Base-by-base conservation (phyloP, 352 stramenopile genomes). In the Pythium apleroticum region DNA sequence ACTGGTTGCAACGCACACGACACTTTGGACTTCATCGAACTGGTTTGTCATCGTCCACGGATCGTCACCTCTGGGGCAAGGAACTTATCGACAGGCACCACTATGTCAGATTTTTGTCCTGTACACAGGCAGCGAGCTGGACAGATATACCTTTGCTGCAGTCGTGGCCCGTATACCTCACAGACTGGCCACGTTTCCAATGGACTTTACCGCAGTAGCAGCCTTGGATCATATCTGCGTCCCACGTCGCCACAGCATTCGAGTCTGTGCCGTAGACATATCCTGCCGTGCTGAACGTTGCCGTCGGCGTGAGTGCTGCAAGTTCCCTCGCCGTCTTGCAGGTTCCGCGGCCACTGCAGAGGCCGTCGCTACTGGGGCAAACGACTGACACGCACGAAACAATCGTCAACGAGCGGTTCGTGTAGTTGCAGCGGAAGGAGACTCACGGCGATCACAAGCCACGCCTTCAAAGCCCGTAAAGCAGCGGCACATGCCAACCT, bases 141-240 rank as follows among this genome's bases (percentile, higher is more conserved):
- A 9, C 46, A 46, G 12, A 70, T 57, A 60, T 70, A 88, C 79
- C 78, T 57, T 88, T 79, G 43, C 68, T 69, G 73, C 91, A 98
- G 69, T 97, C 89, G 69, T 96, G 75, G 9, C 81, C 84, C 12
- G 61, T 70, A 69, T 90, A 91, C 6, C 74, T 76, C 25, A 84
- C 76, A 8, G 37, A 76, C 49, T 73, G 71, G 22, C 84, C 79
- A 0, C 74, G 74, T 28, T 88, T 74, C 27, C 69, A 69, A 17
- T 83, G 71, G 4, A 90, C 78, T 60, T 95, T 93, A 66, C 96
- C 86, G 70, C 92, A 98, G 53, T 86, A 85, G 72, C 89, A 97
- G 35, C 90, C 87, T 35, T 87, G 80, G 31, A 89, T 67, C 73
- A 91, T 89, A 62, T 97, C 73, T 20, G 84, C 84, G 60, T 98